phyloP scores from a whole-genome alignment of 192 early-diverging fungal genomes.

The Pilobolus umbonatus region DNA sequence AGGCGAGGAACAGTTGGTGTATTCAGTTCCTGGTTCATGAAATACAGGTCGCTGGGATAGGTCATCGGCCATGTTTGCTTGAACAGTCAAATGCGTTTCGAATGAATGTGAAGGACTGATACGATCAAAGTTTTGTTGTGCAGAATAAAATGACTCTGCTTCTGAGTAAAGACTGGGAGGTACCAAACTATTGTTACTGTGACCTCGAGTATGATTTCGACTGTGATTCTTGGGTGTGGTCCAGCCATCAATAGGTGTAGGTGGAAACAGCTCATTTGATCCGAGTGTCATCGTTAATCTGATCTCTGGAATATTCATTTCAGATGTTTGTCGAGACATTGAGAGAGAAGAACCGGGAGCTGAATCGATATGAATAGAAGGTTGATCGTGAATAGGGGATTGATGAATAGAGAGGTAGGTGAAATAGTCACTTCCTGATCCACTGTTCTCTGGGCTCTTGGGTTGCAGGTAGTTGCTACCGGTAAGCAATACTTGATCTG shows the following conservation, averaged over 20 bases:
- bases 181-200: not conserved
- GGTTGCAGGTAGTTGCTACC: not conserved
- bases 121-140: slow-evolving; percentile 10
- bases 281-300: slow-evolving; percentile 6
- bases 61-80: not conserved
- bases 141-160: not conserved
- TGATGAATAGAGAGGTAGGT: slow-evolving; percentile 9
- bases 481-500: slow-evolving; percentile 1
- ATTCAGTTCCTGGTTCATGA: not conserved
- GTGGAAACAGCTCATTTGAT: no score
- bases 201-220: not conserved
- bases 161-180: slow-evolving; percentile 8
- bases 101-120: slow-evolving; percentile 6
- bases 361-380: not conserved
- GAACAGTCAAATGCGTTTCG: not conserved
- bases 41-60: not conserved
- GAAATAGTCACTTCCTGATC: not conserved
- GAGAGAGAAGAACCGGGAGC: slow-evolving; percentile 2
- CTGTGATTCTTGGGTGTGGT: not conserved
- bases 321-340: slow-evolving; percentile 1
- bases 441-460: not conserved
- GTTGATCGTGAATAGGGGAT: not conserved
- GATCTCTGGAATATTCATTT: slow-evolving; percentile 15
- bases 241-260: not conserved
- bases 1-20: not conserved